phyloP scores from a whole-genome alignment of 208 protist genomes.

The Leishmania tropica region DNA sequence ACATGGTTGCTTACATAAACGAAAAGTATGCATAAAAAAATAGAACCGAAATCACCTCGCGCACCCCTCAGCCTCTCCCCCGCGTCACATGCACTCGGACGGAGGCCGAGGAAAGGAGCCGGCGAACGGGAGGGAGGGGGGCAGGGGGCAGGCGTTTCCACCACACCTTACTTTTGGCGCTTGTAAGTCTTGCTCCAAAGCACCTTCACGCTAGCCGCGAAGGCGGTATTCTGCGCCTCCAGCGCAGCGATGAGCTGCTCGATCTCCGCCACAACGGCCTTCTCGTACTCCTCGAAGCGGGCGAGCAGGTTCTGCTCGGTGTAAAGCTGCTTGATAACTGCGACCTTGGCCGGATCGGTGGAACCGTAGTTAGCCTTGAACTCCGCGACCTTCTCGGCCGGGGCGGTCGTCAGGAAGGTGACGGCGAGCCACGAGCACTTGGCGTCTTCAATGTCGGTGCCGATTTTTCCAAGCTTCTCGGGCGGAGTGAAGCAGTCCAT shows the following conservation, averaged over 20 bases:
- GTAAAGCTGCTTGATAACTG: slow-evolving; percentile 91
- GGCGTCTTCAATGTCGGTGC: slow-evolving; percentile 98
- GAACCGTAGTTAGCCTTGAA: slow-evolving; percentile 94
- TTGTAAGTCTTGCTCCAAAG: slow-evolving; percentile 92
- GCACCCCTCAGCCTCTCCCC: not conserved
- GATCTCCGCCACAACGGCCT: slow-evolving; percentile 61
- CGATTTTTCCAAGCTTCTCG: slow-evolving; percentile 96
- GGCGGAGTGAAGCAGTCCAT: slow-evolving; percentile 97
- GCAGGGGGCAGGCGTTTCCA: not conserved
- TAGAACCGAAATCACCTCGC: slow-evolving; percentile 18
- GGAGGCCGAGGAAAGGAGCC: not conserved
- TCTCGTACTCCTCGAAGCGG: slow-evolving; percentile 86
- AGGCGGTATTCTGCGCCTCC: slow-evolving; percentile 37
- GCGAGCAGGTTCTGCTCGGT: slow-evolving; percentile 69
- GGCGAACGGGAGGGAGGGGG: not conserved
- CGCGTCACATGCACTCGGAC: not conserved
- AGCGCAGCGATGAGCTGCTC: slow-evolving; percentile 49
- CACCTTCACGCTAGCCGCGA: slow-evolving; percentile 62
- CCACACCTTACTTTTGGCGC: slow-evolving; percentile 60
- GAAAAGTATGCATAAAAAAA: slow-evolving; percentile 10
- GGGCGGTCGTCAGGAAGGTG: slow-evolving; percentile 75
- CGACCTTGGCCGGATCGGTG: slow-evolving; percentile 71
- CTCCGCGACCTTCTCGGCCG: slow-evolving; percentile 46
- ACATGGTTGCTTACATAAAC: not conserved
- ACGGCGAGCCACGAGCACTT: slow-evolving; percentile 98